These are phyloP conservation scores for Elymus sibiricus DNA, from an alignment of 176 grass and related monocot species.

Conservation along the genomic window DNA sequence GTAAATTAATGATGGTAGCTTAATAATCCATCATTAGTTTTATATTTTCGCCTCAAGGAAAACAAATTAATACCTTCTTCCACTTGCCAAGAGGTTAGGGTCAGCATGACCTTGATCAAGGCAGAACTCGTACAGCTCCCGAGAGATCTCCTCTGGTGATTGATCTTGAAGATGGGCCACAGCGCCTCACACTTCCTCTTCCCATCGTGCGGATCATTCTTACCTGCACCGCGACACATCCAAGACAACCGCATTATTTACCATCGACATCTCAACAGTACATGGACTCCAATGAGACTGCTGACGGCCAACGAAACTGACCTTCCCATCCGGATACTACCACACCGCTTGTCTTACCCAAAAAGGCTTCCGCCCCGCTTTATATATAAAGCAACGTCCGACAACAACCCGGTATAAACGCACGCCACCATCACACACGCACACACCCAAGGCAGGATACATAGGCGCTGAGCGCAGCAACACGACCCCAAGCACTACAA, in stretches of 20 bases:
- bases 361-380: too few species aligned
- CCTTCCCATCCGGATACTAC: slow-evolving; percentile 36
- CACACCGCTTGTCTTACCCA: slow-evolving; percentile 1
- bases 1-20: background rate
- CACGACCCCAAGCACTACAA: too few species aligned
- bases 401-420: too few species aligned
- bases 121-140: slow-evolving; percentile 38
- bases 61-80: slow-evolving; percentile 19
- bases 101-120: slow-evolving; percentile 39
- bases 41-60: too few species aligned
- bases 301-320: background rate
- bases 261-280: background rate
- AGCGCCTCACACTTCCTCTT: background rate
- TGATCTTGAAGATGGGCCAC: slow-evolving; percentile 15
- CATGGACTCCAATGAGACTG: background rate
- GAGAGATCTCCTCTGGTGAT: slow-evolving; percentile 40
- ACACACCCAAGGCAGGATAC: too few species aligned
- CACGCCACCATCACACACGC: too few species aligned
- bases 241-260: background rate
- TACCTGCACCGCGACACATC: background rate
- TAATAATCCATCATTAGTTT: too few species aligned
- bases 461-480: too few species aligned
- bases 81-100: slow-evolving; percentile 39
- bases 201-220: background rate
- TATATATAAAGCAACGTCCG: too few species aligned